phyloP scores from a whole-genome alignment of 2,329 filamentous ascomycete species.

The Curvularia lunata region DNA sequence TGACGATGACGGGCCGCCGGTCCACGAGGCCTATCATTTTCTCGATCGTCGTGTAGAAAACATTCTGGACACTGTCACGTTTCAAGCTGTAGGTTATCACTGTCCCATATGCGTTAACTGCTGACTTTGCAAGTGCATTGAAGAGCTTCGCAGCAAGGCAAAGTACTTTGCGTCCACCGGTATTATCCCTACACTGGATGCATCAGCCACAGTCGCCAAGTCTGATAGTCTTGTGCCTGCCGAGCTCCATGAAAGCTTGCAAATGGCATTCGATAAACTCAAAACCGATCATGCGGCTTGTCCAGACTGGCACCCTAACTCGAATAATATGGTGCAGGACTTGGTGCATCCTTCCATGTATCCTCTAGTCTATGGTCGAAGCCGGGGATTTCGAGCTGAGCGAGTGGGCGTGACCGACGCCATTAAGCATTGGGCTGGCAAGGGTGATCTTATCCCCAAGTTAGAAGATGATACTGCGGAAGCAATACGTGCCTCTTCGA shows the following conservation, averaged over 20 bases:
- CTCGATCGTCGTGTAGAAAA: constrained; percentile 8
- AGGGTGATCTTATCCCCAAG: constrained; percentile 34
- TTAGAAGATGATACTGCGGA: not conserved
- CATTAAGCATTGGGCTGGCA: constrained; percentile 35
- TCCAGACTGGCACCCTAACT: constrained; percentile 66
- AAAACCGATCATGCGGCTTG: constrained; percentile 52
- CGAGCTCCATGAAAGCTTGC: constrained; percentile 52
- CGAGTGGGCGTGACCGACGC: constrained; percentile 40
- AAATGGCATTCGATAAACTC: constrained; percentile 54
- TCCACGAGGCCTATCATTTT: no score
- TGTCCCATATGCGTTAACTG: not conserved
- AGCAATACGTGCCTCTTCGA: not conserved
- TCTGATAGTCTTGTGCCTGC: constrained; percentile 57
- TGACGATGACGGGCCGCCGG: constrained; percentile 1
- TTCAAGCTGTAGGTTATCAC: constrained; percentile 20
- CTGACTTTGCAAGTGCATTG: constrained; percentile 24
- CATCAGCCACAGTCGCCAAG: constrained; percentile 57
- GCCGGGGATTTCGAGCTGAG: constrained; percentile 49
- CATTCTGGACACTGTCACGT: constrained; percentile 21
- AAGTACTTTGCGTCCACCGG: constrained; percentile 50
- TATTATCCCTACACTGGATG: constrained; percentile 56
- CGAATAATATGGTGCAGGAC: constrained; percentile 64
- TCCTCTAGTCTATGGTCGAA: constrained; percentile 62
- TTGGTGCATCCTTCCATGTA: constrained; percentile 70
- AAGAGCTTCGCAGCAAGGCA: constrained; percentile 61